Evolutionary conservation across 2,329 filamentous ascomycete species (phyloP).

Genomic region (Aspergillus piperis): DNA sequence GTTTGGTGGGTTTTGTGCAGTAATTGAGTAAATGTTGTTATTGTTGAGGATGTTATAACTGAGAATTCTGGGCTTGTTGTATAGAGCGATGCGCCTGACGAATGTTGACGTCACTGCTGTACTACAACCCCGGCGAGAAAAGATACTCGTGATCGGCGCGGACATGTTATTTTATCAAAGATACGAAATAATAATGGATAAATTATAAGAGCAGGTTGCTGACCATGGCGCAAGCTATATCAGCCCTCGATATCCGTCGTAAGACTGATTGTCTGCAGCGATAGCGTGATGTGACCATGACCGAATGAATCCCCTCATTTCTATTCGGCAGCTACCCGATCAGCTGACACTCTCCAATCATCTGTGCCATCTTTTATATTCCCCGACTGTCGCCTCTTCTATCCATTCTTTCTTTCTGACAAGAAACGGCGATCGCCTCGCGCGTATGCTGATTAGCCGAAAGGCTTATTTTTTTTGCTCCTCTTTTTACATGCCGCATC

Average conservation of each 20-base stretch:
- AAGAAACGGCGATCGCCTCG: background rate
- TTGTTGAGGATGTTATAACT: too few relatives aligned
- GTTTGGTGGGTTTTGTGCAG: too few relatives aligned
- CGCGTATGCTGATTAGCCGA: background rate
- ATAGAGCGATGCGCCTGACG: background rate
- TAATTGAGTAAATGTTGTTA: too few relatives aligned
- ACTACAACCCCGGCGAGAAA: background rate
- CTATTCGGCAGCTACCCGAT: background rate
- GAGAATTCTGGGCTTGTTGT: background rate
- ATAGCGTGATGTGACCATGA: conserved; percentile 20
- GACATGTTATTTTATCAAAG: background rate
- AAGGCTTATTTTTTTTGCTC: background rate
- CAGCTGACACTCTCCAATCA: background rate
- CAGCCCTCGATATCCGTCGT: background rate
- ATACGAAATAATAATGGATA: background rate
- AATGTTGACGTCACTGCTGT: conserved; percentile 4
- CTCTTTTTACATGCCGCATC: background rate
- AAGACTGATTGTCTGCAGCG: background rate
- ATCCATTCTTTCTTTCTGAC: background rate
- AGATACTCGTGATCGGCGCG: background rate
- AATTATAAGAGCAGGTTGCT: background rate
- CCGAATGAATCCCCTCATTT: background rate
- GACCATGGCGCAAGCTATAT: background rate
- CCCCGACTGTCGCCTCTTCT: too few relatives aligned
- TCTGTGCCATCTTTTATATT: background rate